These are phyloP conservation scores for Castanospermum australe DNA, from an alignment of 306 rosid species.

Conservation along the genomic window DNA sequence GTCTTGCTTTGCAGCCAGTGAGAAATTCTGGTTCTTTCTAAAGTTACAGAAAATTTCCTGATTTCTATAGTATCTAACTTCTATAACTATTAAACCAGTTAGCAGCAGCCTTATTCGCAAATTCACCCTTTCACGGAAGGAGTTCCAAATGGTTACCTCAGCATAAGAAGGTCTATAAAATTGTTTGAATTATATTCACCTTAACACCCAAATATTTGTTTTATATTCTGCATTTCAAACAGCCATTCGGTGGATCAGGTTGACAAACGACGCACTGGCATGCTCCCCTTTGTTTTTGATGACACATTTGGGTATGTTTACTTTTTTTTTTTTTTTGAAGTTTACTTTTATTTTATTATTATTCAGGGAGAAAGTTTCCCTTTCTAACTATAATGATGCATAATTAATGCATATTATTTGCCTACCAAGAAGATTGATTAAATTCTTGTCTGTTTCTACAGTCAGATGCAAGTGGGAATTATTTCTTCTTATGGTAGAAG, in stretches of 20 bases:
- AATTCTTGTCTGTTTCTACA: no score
- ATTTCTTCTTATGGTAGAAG: no score
- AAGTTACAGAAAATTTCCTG: not conserved
- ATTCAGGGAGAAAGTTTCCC: not conserved
- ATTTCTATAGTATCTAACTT: slow-evolving; percentile 10
- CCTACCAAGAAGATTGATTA: no score
- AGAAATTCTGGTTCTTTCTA: slow-evolving; percentile 30
- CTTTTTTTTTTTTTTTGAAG: not conserved
- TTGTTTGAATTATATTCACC: not conserved
- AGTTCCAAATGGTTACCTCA: slow-evolving; percentile 60
- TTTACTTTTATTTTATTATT: not conserved
- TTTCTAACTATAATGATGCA: no score
- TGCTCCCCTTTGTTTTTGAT: slow-evolving; percentile 83
- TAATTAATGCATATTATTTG: no score
- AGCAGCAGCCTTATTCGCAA: slow-evolving; percentile 51
- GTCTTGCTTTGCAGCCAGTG: slow-evolving; percentile 84
- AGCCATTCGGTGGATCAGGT: not conserved
- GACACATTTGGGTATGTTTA: slow-evolving; percentile 71
- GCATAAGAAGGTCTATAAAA: slow-evolving; percentile 32
- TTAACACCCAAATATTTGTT: not conserved
- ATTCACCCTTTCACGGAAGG: slow-evolving; percentile 39
- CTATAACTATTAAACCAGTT: slow-evolving; percentile 43
- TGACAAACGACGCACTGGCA: slow-evolving; percentile 56
- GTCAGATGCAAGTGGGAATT: no score
- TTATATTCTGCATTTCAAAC: not conserved